Base-by-base conservation (phyloP, 2,329 filamentous ascomycete species). In the Trichophyton simii region DNA sequence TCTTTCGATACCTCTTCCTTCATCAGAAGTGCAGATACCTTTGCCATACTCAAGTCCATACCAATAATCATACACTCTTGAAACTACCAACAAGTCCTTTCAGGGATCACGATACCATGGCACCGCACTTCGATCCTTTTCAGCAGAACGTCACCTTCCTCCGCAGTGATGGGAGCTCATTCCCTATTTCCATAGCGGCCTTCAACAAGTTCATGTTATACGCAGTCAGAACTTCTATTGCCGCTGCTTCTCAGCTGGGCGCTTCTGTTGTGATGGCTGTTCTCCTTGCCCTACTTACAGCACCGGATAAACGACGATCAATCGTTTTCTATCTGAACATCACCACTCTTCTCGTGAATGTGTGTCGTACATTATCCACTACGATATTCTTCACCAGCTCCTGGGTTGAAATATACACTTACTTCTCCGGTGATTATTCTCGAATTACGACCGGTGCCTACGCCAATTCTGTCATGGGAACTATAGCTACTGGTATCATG, bases 161-260 rank as follows among this genome's bases (percentile, higher is more conserved):
- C 42, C 64, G 69, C 28, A 67, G 72, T 2, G 75, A 83, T 69
- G 78, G 78, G 25, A 72, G 70, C 0, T 66, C 72, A 0, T 69
- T 82, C 63, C 65, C 69, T 0, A 67, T 79, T 44, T 66, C 70
- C 50, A 71, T 85, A 62, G 55, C 64, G 7, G 69, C 72, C 2
- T 63, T 86, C 44, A 72, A 83, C 65, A 60, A 64, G 3, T 77
- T 77, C 58, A 71, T 78, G 60, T 71, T 75, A 62, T 80, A 81
- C 68, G 77, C 76, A 63, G 71, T 78, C 62, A 73, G 74, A 7
- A 69, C 79, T 41, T 77, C 73, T 69, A 83, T 88, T 77, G 86
- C 85, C 73, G 89, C 86, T 70, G 85, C 82, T 59, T 75, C 81
- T 18, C 88, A 92, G 71, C 78, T 91, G 59, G 89, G 89, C 34